phyloP scores from a whole-genome alignment of 176 grass and related monocot species.

The Triticum aestivum region IWGSC_CS_RefSeq_v2.1 NC_057812.1:467984518-467985017 shows the following conservation, averaged over 20 bases:
- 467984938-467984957: constrained; percentile 21
- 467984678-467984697: not conserved
- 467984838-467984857: constrained; percentile 11
- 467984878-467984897: constrained; percentile 11
- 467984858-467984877: constrained; percentile 34
- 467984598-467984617: not conserved
- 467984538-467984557: not conserved
- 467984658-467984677: not conserved
- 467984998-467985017: constrained; percentile 58
- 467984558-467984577: not conserved
- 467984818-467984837: constrained; percentile 17
- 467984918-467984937: not conserved
- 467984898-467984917: constrained; percentile 11
- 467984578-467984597: not conserved
- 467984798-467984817: not conserved
- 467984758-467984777: constrained; percentile 34
- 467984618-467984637: not conserved
- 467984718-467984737: not conserved
- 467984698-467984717: constrained; percentile 7
- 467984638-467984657: not conserved
- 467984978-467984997: constrained; percentile 71
- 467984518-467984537: not conserved
- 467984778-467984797: constrained; percentile 30
- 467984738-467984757: constrained; percentile 14
- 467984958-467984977: constrained; percentile 44